phyloP scores from a whole-genome alignment of 2,329 filamentous ascomycete species.

The Fusarium drepaniforme region DNA sequence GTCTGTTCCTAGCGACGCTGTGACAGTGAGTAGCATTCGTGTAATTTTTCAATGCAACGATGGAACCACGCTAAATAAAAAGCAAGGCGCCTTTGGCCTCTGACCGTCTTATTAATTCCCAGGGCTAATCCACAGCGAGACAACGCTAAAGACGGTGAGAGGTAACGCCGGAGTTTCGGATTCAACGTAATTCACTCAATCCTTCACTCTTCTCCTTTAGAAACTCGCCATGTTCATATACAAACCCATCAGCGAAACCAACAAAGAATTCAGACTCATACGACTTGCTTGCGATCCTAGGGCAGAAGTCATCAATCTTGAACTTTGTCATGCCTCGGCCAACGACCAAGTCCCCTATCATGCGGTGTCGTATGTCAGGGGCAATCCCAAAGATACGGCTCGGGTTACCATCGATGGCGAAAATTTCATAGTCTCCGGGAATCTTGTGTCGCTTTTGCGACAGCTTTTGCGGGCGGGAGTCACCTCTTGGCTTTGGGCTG shows the following conservation, averaged over 20 bases:
- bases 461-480: slow-evolving; percentile 10
- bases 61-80: not conserved
- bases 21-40: not conserved
- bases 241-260: not conserved
- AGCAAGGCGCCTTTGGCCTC: not conserved
- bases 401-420: slow-evolving; percentile 10
- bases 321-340: slow-evolving; percentile 17
- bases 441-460: slow-evolving; percentile 17
- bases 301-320: slow-evolving; percentile 7
- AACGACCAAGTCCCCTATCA: slow-evolving; percentile 13
- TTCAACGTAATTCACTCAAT: not conserved
- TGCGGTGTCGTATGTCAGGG: slow-evolving; percentile 41
- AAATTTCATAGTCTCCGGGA: slow-evolving; percentile 4
- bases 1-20: not conserved
- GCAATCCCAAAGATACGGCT: not conserved
- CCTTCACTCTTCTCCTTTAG: not conserved
- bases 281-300: slow-evolving; percentile 8
- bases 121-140: not conserved
- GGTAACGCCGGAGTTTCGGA: not conserved
- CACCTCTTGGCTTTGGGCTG: slow-evolving; percentile 37
- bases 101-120: not conserved
- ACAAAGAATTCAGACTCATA: slow-evolving; percentile 28
- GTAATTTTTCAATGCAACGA: not conserved
- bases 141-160: not conserved
- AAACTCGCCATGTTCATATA: slow-evolving; percentile 1